Evolutionary conservation across 208 protist species (phyloP).

Genomic region (Crithidia sp.): DNA sequence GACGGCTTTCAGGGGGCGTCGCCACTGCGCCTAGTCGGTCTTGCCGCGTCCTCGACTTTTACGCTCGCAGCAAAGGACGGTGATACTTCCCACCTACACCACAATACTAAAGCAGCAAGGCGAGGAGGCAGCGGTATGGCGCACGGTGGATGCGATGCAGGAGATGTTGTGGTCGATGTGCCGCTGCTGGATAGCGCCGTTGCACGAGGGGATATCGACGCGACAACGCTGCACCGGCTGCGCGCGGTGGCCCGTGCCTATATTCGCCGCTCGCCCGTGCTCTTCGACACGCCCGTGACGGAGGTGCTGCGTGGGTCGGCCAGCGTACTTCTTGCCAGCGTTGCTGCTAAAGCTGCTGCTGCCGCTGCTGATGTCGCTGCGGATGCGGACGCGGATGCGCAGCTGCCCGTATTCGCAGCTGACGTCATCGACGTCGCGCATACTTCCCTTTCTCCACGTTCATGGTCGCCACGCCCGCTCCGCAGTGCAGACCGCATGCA

Average conservation of each 20-base stretch:
- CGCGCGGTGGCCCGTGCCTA: constrained; percentile 14
- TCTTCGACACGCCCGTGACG: constrained; percentile 7
- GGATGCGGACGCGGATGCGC: too few species aligned
- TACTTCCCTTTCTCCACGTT: too few species aligned
- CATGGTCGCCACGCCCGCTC: too few species aligned
- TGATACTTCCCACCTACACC: too few species aligned
- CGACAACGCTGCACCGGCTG: constrained; percentile 7
- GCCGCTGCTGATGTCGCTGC: too few species aligned
- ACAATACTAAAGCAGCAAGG: too few species aligned
- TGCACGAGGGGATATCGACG: constrained; percentile 20
- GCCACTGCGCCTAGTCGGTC: neutral
- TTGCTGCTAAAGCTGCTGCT: neutral
- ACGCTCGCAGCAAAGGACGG: too few species aligned
- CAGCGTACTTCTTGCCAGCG: neutral
- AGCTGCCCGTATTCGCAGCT: too few species aligned
- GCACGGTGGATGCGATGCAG: too few species aligned
- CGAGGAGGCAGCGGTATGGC: too few species aligned
- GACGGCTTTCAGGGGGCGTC: neutral
- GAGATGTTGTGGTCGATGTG: neutral
- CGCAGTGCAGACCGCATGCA: too few species aligned
- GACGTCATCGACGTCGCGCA: neutral
- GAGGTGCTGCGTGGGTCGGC: neutral
- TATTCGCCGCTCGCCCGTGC: constrained; percentile 2
- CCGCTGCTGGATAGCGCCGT: constrained; percentile 16
- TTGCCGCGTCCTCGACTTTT: neutral